These are phyloP conservation scores for Graphilbum ipis-grandicollis DNA, from an alignment of 2,329 filamentous ascomycete species.

Conservation along the genomic window DNA sequence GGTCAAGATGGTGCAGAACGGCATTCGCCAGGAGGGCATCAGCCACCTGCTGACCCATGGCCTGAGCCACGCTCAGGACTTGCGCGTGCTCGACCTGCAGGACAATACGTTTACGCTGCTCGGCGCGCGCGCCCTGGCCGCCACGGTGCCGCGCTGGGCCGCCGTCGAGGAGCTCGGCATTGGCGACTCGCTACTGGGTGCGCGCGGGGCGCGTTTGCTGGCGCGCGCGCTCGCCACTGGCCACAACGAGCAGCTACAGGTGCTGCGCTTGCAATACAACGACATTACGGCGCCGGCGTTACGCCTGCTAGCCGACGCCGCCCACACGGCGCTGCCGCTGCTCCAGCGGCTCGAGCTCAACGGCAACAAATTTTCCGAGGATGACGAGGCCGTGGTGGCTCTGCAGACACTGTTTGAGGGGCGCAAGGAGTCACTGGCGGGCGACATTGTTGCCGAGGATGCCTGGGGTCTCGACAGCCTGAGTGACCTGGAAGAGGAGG, in stretches of 20 bases:
- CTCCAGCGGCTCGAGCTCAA: conserved; percentile 84
- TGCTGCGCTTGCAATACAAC: conserved; percentile 78
- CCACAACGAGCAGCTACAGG: conserved; percentile 63
- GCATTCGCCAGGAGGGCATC: conserved; percentile 88
- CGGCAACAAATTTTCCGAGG: conserved; percentile 85
- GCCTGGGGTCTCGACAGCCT: conserved; percentile 75
- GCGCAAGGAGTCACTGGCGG: conserved; percentile 58
- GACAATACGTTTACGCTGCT: conserved; percentile 89
- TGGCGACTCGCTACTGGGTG: conserved; percentile 70
- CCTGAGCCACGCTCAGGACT: conserved; percentile 47
- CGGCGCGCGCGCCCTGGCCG: conserved; percentile 63
- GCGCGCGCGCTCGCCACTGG: conserved; percentile 57
- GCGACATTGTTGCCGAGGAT: conserved; percentile 53
- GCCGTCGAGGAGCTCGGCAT: conserved; percentile 69
- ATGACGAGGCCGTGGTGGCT: conserved; percentile 53
- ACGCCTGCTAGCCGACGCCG: conserved; percentile 51
- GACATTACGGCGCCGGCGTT: conserved; percentile 71
- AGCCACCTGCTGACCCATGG: conserved; percentile 64
- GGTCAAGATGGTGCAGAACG: conserved; percentile 97
- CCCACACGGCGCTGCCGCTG: conserved; percentile 49
- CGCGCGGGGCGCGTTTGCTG: conserved; percentile 58
- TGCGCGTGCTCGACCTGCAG: conserved; percentile 76
- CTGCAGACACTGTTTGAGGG: conserved; percentile 57
- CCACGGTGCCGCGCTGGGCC: conserved; percentile 57
- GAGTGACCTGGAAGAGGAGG: conserved; percentile 68